Base-by-base conservation (phyloP, 192 early-diverging fungal species). In the Entomortierella parvispora region DNA sequence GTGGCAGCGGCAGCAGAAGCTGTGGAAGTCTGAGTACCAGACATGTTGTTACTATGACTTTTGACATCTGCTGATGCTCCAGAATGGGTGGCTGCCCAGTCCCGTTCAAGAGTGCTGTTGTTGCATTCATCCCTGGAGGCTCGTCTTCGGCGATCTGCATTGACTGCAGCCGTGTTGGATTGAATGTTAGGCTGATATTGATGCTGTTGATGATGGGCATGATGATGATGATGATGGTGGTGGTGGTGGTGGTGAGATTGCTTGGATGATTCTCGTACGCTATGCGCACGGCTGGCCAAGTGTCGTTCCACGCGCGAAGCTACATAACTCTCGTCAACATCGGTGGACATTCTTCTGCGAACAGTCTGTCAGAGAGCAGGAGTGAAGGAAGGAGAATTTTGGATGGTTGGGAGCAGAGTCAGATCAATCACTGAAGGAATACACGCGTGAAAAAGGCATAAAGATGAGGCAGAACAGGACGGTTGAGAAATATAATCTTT, bases 271-370 rank as follows among this genome's bases (percentile, higher is more conserved):
- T 65, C 71, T 31, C 72, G 58, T 7, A 76, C 59, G 42, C 72
- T 76, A 18, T 62, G 64, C 22, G 72, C 54, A n/a, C 72, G 72
- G 28, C 26, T 57, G 8, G 72, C 65, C 34, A 76, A 44, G 48
- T 68, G 72, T 28, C 72, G 64, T 11, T 76, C 72, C 15, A 76
- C 59, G 26, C 72, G 72, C 26, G 72, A 68, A 40, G 60, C 59
- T 14, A 51, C 72, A 47, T 76, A 62, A 10, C 58, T 17, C 9
- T 50, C 47, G 22, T 68, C 72, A 8, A 58, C 57, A 12, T 76
- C 65, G 15, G 52, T 56, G 6, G 72, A 62, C 48, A 50, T 76
- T 67, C 53, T 61, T 59, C 72, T 54, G 25, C 50, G 44, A n/a
- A 44, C 56, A 45, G 48, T 50, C 72, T 76, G 28, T 56, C 3